A percentile compares a stretch with the other conserved stretches of the same genome.
These are phyloP conservation scores for Suillus tomentosus DNA, from an alignment of 768 basidiomycete genomes.

Conservation along the genomic window DNA sequence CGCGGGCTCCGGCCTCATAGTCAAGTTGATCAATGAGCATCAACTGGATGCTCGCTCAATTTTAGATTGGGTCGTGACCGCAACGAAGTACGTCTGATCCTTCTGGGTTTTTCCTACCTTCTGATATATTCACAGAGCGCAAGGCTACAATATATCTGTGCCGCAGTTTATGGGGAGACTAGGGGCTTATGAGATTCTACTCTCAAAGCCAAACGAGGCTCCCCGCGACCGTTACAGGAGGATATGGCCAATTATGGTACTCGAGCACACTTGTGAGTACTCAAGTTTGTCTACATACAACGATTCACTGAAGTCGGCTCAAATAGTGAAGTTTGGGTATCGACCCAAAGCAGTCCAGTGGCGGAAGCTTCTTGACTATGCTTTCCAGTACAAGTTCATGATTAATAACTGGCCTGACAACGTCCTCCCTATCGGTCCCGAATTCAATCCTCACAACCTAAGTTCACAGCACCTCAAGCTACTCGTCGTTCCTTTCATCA, in stretches of 20 bases:
- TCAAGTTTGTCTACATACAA: background rate
- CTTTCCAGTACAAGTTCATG: background rate
- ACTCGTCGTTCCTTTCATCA: background rate
- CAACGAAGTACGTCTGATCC: too few relatives aligned
- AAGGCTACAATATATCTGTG: too few relatives aligned
- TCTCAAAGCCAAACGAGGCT: too few relatives aligned
- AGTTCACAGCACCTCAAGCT: too few relatives aligned
- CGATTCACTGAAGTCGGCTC: background rate
- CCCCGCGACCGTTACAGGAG: background rate
- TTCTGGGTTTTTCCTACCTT: too few relatives aligned
- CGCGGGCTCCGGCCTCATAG: background rate
- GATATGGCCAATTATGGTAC: background rate
- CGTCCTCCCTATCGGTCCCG: too few relatives aligned
- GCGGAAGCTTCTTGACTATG: background rate
- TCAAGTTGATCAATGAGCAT: constrained; percentile 1
- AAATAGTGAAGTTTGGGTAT: background rate
- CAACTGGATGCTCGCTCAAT: background rate
- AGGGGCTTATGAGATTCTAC: too few relatives aligned
- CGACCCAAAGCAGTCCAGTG: background rate
- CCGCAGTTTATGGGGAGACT: background rate
- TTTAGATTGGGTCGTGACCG: too few relatives aligned
- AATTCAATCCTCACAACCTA: too few relatives aligned
- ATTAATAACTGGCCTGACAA: too few relatives aligned
- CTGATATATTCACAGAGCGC: too few relatives aligned
- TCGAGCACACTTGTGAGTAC: background rate